Base-by-base conservation (phyloP, 1,139 yeast genomes). In the Blastobotrys serpentis region DNA sequence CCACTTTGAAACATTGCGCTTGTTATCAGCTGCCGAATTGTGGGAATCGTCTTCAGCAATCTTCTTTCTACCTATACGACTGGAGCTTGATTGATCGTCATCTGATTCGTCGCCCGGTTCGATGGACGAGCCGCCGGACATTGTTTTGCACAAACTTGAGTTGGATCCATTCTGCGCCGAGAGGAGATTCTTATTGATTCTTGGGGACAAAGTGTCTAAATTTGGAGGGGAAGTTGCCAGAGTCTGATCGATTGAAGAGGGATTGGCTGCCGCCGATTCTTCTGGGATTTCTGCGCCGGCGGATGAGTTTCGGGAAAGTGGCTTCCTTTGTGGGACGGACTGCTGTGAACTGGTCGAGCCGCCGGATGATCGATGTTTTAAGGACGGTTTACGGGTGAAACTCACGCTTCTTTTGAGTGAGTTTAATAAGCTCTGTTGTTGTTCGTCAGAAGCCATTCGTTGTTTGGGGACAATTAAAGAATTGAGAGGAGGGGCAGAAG, bases 1-100 rank as follows among this genome's bases (percentile, higher is more conserved):
- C 66, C 66, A 63, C 36, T 56, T 57, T 16, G 65, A 59, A 17
- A 55, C 56, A 22, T 51, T 56, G 32, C 52, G 22, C 36, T 39
- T 30, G 19, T 39, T 18, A 4, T 29, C 16, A n/a, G 42, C 37
- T 3, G 26, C 42, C 3, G 32, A 7, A 23, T 10, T 14, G n/a
- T 16, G 6, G 13, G 29, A 23, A 16, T 26, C 29, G 38, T 7
- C 23, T 14, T 3, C 26, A 23, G 10, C 26, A 6, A 10, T 8
- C 29, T 13, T 30, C 6, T 23, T 38, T 30, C 22, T 36, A 30
- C 40, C 42, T 4, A 42, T 33, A 34, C 32, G 45, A n/a, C 25
- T 29, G 7, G 30, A 41, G 23, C 22, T 42, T 17, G 48, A 26
- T 2, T 39, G 38, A 7, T 55, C 62, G 29, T 52, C 59, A 42